phyloP scores from a whole-genome alignment of 805 yeast species.

The Jamesozyma jinghongensis region DNA sequence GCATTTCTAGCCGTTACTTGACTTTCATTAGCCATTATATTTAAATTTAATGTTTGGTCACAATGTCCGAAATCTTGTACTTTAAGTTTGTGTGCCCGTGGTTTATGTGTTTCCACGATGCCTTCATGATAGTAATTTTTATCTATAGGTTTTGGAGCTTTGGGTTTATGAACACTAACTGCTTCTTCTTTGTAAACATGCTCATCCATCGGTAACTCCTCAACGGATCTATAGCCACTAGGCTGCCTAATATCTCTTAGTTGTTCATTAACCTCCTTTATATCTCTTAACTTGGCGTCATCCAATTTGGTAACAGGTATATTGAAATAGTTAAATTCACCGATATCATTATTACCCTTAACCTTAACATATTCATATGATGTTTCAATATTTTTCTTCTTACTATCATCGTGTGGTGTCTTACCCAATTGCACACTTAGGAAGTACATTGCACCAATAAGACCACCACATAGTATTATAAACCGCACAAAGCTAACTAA shows the following conservation, averaged over 20 bases:
- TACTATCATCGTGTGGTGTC: neutral
- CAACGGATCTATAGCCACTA: neutral
- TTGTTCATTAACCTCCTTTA: neutral
- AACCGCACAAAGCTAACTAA: slow-evolving; percentile 17
- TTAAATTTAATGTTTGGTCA: slow-evolving; percentile 1
- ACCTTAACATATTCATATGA: neutral
- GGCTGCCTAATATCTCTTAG: neutral
- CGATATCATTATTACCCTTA: slow-evolving; percentile 5
- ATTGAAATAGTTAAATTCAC: slow-evolving; percentile 18
- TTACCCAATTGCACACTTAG: slow-evolving; percentile 2
- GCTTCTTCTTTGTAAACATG: neutral
- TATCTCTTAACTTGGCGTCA: slow-evolving; percentile 1
- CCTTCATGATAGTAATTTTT: neutral
- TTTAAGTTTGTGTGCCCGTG: neutral
- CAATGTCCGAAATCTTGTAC: neutral
- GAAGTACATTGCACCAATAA: slow-evolving; percentile 11
- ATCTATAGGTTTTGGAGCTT: no score
- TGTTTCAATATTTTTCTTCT: neutral
- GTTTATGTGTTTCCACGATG: neutral
- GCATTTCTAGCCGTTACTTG: slow-evolving; percentile 5
- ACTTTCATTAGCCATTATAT: slow-evolving; percentile 1
- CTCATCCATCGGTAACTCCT: neutral
- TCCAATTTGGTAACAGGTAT: slow-evolving; percentile 21
- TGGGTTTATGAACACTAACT: no score
- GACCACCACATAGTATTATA: slow-evolving; percentile 16